Conservation (phyloP, 306 rosid genomes). For the Trichosanthes truncata region DNA sequence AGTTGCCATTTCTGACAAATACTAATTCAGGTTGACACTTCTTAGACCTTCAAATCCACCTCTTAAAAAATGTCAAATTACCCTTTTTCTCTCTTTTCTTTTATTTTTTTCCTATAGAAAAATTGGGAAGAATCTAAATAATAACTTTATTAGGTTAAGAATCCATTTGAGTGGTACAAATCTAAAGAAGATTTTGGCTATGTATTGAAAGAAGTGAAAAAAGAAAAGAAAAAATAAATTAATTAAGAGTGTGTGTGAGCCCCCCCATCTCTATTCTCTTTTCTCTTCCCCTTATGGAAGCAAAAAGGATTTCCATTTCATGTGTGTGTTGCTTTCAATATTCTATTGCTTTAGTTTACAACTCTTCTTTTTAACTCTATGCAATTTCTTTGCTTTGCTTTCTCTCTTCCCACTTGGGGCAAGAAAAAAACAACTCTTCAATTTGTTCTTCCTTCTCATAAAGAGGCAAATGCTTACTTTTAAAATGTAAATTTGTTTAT, state of each 20-base stretch:
- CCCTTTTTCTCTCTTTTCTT: neutral
- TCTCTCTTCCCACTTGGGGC: neutral
- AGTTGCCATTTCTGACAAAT: slow-evolving; percentile 33
- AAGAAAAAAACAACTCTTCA: neutral
- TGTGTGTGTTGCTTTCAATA: neutral
- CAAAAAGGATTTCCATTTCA: neutral
- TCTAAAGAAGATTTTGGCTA: neutral
- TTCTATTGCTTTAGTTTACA: slow-evolving; percentile 2
- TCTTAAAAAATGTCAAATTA: neutral
- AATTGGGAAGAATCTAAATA: slow-evolving; percentile 8
- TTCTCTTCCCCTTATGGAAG: neutral
- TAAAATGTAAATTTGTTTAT: neutral
- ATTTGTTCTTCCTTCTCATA: slow-evolving; percentile 8
- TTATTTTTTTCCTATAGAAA: neutral
- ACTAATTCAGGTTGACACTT: slow-evolving; percentile 10
- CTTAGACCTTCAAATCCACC: neutral
- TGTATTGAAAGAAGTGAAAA: neutral
- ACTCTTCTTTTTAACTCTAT: neutral
- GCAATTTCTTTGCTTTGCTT: neutral
- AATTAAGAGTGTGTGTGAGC: neutral
- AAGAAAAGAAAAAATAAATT: too few relatives aligned
- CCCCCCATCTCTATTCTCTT: neutral
- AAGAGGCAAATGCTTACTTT: slow-evolving; percentile 7
- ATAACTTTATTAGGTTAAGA: slow-evolving; percentile 8
- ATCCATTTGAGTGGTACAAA: neutral